Base-by-base conservation (phyloP, 371 early-diverging fungal species). In the Entomophthora muscae region DNA sequence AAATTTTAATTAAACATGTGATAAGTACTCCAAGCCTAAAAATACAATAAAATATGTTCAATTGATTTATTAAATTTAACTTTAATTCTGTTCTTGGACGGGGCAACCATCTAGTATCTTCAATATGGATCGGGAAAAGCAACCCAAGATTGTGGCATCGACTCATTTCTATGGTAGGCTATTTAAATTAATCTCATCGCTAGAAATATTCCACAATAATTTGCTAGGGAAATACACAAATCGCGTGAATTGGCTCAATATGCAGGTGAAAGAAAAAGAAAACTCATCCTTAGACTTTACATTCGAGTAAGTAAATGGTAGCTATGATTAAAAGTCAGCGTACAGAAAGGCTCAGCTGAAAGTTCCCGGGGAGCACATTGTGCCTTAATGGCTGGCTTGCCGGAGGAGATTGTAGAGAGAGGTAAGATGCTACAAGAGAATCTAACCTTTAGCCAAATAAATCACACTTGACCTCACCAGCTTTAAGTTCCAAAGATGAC, bases 121-220 rank as follows among this genome's bases (percentile, higher is more conserved):
- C 7, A 51, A 27, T 52, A 62, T 62, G 62, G n/a, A 51, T 28
- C 5, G 10, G 7, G 26, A 52, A 27, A 52, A 51, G 27, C 22
- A 27, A 21, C 53, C 53, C 17, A 62, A 30, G 31, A 23, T 61
- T 26, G 7, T 62, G 29, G 27, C 53, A 33, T 13, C 53, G 13
- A 52, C 62, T 10, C 62, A 62, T 28, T 62, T 52, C 26, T 13
- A 62, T 62, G 62, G 62, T 62, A 61, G 13, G 7, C 31, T 52
- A 27, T 52, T 62, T n/a, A n/a, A 33, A 52, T 62, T 12, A 22
- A 7, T 51, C 12, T 5, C n/a, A 3, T 17, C 2, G 5, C 13
- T 32, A 57, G 58, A 60, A 13, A 60, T 60, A 13, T 60, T 21
- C 24, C 30, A 32, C 1, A 60, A 60, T 23, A 60, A 32, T 33